Percentiles rank a stretch among this genome's conserved stretches.
phyloP scores from a whole-genome alignment of 2,329 filamentous ascomycete species.

The Colletotrichum tanaceti region DNA sequence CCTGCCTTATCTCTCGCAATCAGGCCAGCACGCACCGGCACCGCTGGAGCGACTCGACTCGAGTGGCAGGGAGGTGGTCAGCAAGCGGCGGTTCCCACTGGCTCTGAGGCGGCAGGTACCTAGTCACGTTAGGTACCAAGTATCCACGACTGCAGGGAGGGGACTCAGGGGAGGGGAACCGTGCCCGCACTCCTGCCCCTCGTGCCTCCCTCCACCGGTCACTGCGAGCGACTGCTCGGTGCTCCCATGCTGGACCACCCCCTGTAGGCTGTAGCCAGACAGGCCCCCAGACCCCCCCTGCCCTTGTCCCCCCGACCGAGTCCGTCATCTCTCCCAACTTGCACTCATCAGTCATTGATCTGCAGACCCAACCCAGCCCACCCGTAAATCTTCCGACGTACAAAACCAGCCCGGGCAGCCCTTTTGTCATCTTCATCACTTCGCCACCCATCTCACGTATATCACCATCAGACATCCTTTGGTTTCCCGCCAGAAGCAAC shows the following conservation, averaged over 20 bases:
- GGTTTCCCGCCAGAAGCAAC: constrained; percentile 7
- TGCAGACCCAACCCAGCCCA: constrained; percentile 32
- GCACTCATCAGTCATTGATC: constrained; percentile 36
- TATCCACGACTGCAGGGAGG: not conserved
- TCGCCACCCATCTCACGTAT: constrained; percentile 36
- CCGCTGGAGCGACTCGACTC: not conserved
- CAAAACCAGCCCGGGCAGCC: constrained; percentile 22
- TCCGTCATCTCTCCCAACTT: constrained; percentile 39
- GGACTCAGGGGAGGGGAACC: constrained; percentile 1
- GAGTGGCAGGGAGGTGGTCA: constrained; percentile 3
- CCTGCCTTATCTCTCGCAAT: constrained; percentile 18
- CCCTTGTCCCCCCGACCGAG: constrained; percentile 24
- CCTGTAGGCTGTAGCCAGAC: not conserved
- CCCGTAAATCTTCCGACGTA: constrained; percentile 40
- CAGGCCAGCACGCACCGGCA: not conserved
- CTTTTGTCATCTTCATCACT: constrained; percentile 41
- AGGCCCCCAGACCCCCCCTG: constrained; percentile 5
- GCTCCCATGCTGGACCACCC: too few relatives aligned
- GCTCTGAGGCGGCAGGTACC: not conserved
- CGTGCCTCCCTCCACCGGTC: not conserved
- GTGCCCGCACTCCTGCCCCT: constrained; percentile 4
- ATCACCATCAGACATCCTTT: constrained; percentile 21
- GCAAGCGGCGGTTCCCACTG: not conserved
- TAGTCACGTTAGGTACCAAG: not conserved
- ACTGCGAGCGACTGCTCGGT: too few relatives aligned